phyloP scores from a whole-genome alignment of 768 basidiomycete species.

The Leccinum aurantiacum region DNA sequence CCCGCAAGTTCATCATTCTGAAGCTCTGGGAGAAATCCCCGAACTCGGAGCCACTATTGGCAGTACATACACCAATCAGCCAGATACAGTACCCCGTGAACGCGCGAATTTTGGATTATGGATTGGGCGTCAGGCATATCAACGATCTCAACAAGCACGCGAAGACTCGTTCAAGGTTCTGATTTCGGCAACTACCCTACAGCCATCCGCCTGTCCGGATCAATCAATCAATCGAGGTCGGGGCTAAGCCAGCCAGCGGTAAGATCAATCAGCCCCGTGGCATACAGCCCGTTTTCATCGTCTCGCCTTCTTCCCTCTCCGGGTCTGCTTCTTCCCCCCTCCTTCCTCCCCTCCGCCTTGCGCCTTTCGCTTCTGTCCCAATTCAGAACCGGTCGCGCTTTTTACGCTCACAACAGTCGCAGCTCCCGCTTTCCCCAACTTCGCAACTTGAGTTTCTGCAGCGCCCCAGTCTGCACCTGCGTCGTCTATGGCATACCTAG shows the following conservation, averaged over 20 bases:
- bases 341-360: slow-evolving; percentile 32
- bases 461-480: slow-evolving; percentile 67
- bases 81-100: background rate
- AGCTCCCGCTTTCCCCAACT: slow-evolving; percentile 42
- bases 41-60: no score
- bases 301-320: slow-evolving; percentile 44
- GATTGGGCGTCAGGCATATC: background rate
- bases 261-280: background rate
- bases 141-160: background rate
- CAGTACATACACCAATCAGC: background rate
- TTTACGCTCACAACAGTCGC: slow-evolving; percentile 81
- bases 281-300: slow-evolving; percentile 17
- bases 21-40: background rate
- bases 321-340: slow-evolving; percentile 49
- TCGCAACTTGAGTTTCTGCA: slow-evolving; percentile 72
- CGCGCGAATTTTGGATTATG: background rate
- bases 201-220: background rate
- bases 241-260: background rate
- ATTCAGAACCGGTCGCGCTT: slow-evolving; percentile 22
- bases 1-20: background rate
- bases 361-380: slow-evolving; percentile 62
- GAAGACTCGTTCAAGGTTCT: background rate
- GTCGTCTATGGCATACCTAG: slow-evolving; percentile 76
- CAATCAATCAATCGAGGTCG: background rate
- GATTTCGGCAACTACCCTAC: background rate